These are phyloP conservation scores for Boletus calvinii DNA, from an alignment of 1,284 basidiomycete genomes.

Conservation along the genomic window DNA sequence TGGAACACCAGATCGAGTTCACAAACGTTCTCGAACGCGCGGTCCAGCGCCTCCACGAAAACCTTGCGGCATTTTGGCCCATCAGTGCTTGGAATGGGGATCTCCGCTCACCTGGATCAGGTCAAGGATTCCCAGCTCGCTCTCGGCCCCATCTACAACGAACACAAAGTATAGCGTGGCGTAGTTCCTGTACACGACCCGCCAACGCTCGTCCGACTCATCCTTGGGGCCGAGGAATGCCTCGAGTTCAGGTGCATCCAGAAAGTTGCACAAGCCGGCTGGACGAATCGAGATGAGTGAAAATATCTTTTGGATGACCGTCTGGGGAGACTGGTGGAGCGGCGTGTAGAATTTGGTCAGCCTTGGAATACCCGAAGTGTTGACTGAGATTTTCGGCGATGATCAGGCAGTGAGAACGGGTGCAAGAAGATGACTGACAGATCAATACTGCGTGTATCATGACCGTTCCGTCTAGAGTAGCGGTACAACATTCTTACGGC, in stretches of 20 bases:
- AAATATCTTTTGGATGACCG: slow-evolving; percentile 82
- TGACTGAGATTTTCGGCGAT: slow-evolving; percentile 53
- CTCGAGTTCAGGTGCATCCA: slow-evolving; percentile 88
- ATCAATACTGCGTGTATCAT: slow-evolving; percentile 92
- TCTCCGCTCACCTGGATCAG: slow-evolving; percentile 81
- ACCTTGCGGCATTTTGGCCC: slow-evolving; percentile 50
- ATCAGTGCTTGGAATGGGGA: background rate
- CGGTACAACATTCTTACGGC: too few relatives aligned
- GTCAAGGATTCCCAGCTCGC: slow-evolving; percentile 94
- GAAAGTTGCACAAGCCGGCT: slow-evolving; percentile 83
- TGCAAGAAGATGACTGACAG: slow-evolving; percentile 45
- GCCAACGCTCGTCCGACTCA: slow-evolving; percentile 58
- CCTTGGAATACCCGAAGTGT: slow-evolving; percentile 85
- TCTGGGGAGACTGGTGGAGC: slow-evolving; percentile 71
- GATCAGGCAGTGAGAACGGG: slow-evolving; percentile 41
- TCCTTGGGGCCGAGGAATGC: slow-evolving; percentile 64
- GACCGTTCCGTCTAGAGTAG: slow-evolving; percentile 9
- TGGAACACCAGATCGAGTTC: slow-evolving; percentile 98
- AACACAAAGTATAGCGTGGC: slow-evolving; percentile 98
- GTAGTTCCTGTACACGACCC: slow-evolving; percentile 83
- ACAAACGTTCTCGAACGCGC: slow-evolving; percentile 97
- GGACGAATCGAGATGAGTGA: slow-evolving; percentile 78
- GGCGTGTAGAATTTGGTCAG: slow-evolving; percentile 96
- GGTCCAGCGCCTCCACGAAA: slow-evolving; percentile 94
- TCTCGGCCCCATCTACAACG: slow-evolving; percentile 93